Conservation (phyloP, 768 basidiomycete species). For the Podaxis sp. region DNA sequence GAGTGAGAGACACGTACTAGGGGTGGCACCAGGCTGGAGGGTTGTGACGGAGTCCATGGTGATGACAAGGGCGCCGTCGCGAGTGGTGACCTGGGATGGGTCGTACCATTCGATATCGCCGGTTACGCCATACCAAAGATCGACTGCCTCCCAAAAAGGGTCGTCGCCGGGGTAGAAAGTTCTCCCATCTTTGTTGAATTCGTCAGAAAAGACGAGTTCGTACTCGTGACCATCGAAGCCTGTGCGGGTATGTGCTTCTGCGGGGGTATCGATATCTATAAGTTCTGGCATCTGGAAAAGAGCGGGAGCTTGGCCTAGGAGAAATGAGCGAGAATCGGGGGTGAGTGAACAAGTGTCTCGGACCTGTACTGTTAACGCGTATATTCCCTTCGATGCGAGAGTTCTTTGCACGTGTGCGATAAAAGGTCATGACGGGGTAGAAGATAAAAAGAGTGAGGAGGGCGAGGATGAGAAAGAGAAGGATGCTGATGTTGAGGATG, state of each 20-base stretch:
- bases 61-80: slow-evolving; percentile 65
- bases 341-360: slow-evolving; percentile 9
- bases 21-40: slow-evolving; percentile 28
- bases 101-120: slow-evolving; percentile 78
- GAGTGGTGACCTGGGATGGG: slow-evolving; percentile 63
- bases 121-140: slow-evolving; percentile 74
- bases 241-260: slow-evolving; percentile 51
- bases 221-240: slow-evolving; percentile 76
- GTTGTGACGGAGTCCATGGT: slow-evolving; percentile 54
- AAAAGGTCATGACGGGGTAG: slow-evolving; percentile 69
- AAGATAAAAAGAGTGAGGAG: slow-evolving; percentile 78
- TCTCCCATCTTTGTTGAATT: slow-evolving; percentile 67
- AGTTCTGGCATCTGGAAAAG: slow-evolving; percentile 57
- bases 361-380: slow-evolving; percentile 56
- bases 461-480: slow-evolving; percentile 58
- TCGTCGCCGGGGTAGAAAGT: slow-evolving; percentile 68
- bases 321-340: neutral
- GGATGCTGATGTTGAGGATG: slow-evolving; percentile 66
- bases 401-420: slow-evolving; percentile 36
- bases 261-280: slow-evolving; percentile 74
- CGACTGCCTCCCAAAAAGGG: slow-evolving; percentile 69
- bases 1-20: slow-evolving; percentile 22
- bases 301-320: slow-evolving; percentile 59
- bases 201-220: slow-evolving; percentile 73
- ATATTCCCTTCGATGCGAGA: slow-evolving; percentile 61